Evolutionary conservation across 305 asterid genomes (phyloP).

Genomic region (Striga hermonthica): DNA sequence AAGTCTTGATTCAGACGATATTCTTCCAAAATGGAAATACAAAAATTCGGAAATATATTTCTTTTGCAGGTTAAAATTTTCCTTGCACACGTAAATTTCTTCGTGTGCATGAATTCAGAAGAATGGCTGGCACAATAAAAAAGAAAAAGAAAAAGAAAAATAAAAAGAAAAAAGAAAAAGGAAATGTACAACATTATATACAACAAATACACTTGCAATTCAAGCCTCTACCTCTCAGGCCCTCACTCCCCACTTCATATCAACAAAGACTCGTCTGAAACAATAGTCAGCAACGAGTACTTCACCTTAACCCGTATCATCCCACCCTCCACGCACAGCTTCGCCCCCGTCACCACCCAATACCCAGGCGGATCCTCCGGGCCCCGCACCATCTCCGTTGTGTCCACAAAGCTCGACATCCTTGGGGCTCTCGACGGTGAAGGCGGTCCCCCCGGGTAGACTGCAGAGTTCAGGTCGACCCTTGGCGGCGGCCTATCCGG

Average conservation of each 20-base stretch:
- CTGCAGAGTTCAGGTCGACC: constrained; percentile 77
- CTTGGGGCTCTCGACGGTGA: constrained; percentile 69
- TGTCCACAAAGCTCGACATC: constrained; percentile 76
- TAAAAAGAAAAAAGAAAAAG: too few relatives aligned
- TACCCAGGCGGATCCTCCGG: constrained; percentile 85
- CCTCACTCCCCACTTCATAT: constrained; percentile 34
- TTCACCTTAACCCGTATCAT: constrained; percentile 72
- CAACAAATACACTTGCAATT: constrained; percentile 21
- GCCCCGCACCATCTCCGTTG: constrained; percentile 82
- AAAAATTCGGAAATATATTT: too few relatives aligned
- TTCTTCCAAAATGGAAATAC: too few relatives aligned
- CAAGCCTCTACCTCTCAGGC: too few relatives aligned
- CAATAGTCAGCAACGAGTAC: constrained; percentile 71
- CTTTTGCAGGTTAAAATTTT: too few relatives aligned
- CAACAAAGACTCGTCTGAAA: constrained; percentile 64
- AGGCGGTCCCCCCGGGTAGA: constrained; percentile 90
- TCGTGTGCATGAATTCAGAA: too few relatives aligned
- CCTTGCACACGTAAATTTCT: too few relatives aligned
- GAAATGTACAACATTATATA: constrained; percentile 14
- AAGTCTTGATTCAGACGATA: too few relatives aligned
- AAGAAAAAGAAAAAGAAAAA: too few relatives aligned
- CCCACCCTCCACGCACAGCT: constrained; percentile 72
- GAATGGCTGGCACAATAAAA: too few relatives aligned
- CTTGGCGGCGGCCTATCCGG: constrained; percentile 44
- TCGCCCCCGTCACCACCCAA: constrained; percentile 90